These are phyloP conservation scores for Lentinus brumalis DNA, from an alignment of 768 basidiomycete species.

Conservation along the genomic window DNA sequence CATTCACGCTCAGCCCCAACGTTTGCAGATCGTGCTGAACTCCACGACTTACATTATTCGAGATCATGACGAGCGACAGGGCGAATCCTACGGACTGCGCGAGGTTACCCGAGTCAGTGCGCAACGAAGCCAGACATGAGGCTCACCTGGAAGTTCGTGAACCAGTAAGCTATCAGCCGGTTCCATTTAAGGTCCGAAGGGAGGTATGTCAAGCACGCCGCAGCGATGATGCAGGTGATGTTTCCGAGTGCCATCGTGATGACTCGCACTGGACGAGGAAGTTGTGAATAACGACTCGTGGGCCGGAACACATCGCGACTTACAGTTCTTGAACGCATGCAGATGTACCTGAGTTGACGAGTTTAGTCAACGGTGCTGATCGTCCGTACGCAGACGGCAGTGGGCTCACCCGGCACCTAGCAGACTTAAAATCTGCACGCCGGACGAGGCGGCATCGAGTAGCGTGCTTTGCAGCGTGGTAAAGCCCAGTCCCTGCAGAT, in stretches of 20 bases:
- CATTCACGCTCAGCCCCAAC: background rate
- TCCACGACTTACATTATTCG: slow-evolving; percentile 19
- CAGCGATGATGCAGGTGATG: slow-evolving; percentile 36
- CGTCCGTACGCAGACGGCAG: background rate
- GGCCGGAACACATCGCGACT: background rate
- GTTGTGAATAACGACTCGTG: background rate
- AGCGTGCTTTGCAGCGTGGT: slow-evolving; percentile 22
- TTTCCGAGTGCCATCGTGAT: slow-evolving; percentile 24
- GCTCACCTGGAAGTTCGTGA: slow-evolving; percentile 27
- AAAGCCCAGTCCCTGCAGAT: slow-evolving; percentile 18
- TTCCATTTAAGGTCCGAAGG: slow-evolving; percentile 32
- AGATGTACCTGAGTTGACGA: slow-evolving; percentile 5
- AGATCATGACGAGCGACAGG: slow-evolving; percentile 32
- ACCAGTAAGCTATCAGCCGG: slow-evolving; percentile 36
- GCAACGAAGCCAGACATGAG: too few relatives aligned
- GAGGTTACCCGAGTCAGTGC: too few relatives aligned
- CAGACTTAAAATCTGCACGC: slow-evolving; percentile 17
- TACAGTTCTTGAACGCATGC: slow-evolving; percentile 24
- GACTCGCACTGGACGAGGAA: slow-evolving; percentile 5
- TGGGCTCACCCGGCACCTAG: slow-evolving; percentile 18
- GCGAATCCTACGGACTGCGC: slow-evolving; percentile 29
- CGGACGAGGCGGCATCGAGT: slow-evolving; percentile 19
- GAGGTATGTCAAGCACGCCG: slow-evolving; percentile 32
- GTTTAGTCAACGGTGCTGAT: background rate
- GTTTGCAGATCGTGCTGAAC: background rate